phyloP scores from a whole-genome alignment of 768 basidiomycete species.

The Tylopilus plumbeoviolaceoides region DNA sequence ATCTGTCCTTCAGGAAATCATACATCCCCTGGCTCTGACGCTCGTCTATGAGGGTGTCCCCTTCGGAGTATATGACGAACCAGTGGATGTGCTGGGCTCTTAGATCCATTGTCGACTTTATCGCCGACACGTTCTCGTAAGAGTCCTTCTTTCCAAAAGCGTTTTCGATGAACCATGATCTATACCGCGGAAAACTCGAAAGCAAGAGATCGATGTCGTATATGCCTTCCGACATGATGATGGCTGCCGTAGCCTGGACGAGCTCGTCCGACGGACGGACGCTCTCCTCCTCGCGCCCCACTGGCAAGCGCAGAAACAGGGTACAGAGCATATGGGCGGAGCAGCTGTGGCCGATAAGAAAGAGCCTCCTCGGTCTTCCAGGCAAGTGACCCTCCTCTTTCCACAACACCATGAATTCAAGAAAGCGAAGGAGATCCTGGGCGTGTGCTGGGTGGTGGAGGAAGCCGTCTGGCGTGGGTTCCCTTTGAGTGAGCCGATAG shows the following conservation, averaged over 20 bases:
- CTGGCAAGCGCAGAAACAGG: slow-evolving; percentile 61
- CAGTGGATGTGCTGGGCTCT: slow-evolving; percentile 44
- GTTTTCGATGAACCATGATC: slow-evolving; percentile 61
- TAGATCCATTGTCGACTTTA: slow-evolving; percentile 37
- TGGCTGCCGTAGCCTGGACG: slow-evolving; percentile 47
- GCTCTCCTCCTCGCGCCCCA: slow-evolving; percentile 23
- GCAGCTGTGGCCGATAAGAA: slow-evolving; percentile 77
- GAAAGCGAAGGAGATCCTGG: slow-evolving; percentile 57
- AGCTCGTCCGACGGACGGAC: slow-evolving; percentile 40
- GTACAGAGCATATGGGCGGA: slow-evolving; percentile 76
- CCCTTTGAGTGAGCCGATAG: slow-evolving; percentile 62
- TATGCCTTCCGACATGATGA: slow-evolving; percentile 72
- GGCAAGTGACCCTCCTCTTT: slow-evolving; percentile 13
- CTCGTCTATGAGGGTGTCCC: slow-evolving; percentile 63
- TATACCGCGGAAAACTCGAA: slow-evolving; percentile 61
- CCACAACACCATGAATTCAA: slow-evolving; percentile 55
- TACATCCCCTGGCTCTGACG: slow-evolving; percentile 61
- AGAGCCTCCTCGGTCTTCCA: slow-evolving; percentile 42
- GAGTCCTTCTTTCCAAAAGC: slow-evolving; percentile 52
- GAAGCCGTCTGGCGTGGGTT: slow-evolving; percentile 32
- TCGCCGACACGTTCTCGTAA: slow-evolving; percentile 48
- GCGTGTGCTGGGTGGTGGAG: slow-evolving; percentile 71
- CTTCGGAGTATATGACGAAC: slow-evolving; percentile 72
- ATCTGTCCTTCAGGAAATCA: slow-evolving; percentile 41
- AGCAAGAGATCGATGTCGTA: slow-evolving; percentile 70